Base-by-base conservation (phyloP, 2,329 filamentous ascomycete species). In the Fusarium udum region DNA sequence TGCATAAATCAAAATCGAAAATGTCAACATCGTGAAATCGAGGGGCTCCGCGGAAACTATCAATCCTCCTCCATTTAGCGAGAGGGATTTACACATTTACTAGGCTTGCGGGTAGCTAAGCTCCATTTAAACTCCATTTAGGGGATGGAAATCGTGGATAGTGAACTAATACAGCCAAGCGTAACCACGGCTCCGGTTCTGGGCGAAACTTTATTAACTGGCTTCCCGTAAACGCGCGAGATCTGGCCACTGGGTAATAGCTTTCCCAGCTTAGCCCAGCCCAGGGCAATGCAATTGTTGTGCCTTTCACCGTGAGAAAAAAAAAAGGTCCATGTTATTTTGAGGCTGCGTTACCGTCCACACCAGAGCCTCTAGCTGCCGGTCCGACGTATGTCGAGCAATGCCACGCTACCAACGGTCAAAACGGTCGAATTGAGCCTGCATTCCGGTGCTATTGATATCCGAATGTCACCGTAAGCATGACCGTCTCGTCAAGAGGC, bases 341-440 rank as follows among this genome's bases (percentile, higher is more conserved):
- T 62, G n/a, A 61, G 34, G 58, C 34, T 26, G 12, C 37, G 39
- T 57, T 64, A 57, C 58, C 31, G 22, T 51, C 45, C 43, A 51
- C 24, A 31, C 48, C 64, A 40, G 32, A 40, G 49, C 22, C 22
- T 28, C 43, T 61, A 37, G 42, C 22, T 61, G 34, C 67, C 67
- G 67, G 61, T 24, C 67, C 61, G 67, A 61, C 15, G 11, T 7
- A 28, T 34, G 31, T 31, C 24, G 39, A 51, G 48, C 32, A 67
- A 67, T 63, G 67, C 58, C 67, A 64, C 67, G 63, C 59, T 26
- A 63, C 26, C 22, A 72, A 74, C 71, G 51, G 67, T 43, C 28
- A 16, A 48, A 66, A 61, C 49, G 34, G 45, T 68, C 55, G 31
- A 52, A 45, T 61, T 56, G n/a, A 56, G 40, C 34, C 16, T 56